A percentile compares a stretch with the other conserved stretches of the same genome.
Conservation (phyloP, 2,329 filamentous ascomycete genomes). For the Aspergillus glaucus region DNA sequence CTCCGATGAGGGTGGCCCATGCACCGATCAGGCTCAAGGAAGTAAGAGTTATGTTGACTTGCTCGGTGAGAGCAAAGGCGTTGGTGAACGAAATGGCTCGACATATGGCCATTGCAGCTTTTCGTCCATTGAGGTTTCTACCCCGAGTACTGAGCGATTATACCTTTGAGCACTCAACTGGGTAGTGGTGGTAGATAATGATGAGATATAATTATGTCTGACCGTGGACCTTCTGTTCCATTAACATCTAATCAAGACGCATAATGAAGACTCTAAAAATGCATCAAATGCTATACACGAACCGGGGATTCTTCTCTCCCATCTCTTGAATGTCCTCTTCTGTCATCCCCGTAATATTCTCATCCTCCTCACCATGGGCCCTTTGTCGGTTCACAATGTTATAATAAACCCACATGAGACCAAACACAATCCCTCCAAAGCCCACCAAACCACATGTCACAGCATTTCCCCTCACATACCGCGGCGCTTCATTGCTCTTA, state of each 20-base stretch:
- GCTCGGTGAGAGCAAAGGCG: not conserved
- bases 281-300: slow-evolving; percentile 32
- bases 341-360: slow-evolving; percentile 32
- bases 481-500: slow-evolving; percentile 44
- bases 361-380: slow-evolving; percentile 31
- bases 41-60: not conserved
- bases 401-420: slow-evolving; percentile 51
- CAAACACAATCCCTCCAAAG: slow-evolving; percentile 49
- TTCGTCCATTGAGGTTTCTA: not conserved
- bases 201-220: no score
- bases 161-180: not conserved
- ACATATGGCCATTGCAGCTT: not conserved
- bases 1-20: no score
- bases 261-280: not conserved
- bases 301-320: slow-evolving; percentile 38
- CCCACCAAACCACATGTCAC: slow-evolving; percentile 55
- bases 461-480: slow-evolving; percentile 58
- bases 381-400: slow-evolving; percentile 41
- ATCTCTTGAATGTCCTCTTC: slow-evolving; percentile 40
- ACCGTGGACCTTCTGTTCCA: not conserved
- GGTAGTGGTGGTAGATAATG: no score
- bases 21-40: not conserved
- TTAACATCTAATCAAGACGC: not conserved
- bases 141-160: not conserved
- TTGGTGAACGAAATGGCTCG: not conserved